A percentile compares a stretch with the other conserved stretches of the same genome.
phyloP scores from a whole-genome alignment of 129 eudicot species.

The Lactuca sativa region DNA sequence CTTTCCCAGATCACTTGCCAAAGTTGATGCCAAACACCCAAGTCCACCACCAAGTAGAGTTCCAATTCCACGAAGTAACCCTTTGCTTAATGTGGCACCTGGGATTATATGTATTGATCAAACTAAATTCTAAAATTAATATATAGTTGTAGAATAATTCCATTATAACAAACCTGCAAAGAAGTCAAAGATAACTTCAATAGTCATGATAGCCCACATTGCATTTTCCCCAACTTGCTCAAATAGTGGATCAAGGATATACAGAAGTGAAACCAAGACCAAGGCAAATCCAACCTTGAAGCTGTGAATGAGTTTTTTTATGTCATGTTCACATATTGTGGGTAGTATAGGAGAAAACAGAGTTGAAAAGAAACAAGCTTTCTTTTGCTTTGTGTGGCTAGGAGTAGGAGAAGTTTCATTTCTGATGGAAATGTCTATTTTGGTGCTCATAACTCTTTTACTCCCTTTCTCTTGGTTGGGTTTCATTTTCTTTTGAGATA shows the following conservation, averaged over 20 bases:
- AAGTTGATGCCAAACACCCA: slow-evolving; percentile 63
- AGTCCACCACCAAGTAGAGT: slow-evolving; percentile 69
- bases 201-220: slow-evolving; percentile 96
- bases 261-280: slow-evolving; percentile 70
- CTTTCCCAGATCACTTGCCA: slow-evolving; percentile 55
- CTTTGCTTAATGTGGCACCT: slow-evolving; percentile 92
- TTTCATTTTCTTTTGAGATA: slow-evolving; percentile 9
- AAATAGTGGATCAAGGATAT: slow-evolving; percentile 65
- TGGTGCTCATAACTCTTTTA: slow-evolving; percentile 34
- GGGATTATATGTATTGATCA: neutral
- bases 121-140: neutral
- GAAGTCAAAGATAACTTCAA: slow-evolving; percentile 76
- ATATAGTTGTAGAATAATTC: neutral
- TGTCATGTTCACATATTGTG: slow-evolving; percentile 13
- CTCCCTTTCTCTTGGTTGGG: slow-evolving; percentile 8
- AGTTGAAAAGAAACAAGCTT: neutral
- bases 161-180: slow-evolving; percentile 52
- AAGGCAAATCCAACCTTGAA: slow-evolving; percentile 69
- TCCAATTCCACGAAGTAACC: slow-evolving; percentile 71
- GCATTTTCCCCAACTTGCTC: slow-evolving; percentile 72
- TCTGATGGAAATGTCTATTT: slow-evolving; percentile 22
- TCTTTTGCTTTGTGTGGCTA: slow-evolving; percentile 28
- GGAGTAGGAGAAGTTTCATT: slow-evolving; percentile 21
- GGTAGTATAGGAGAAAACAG: slow-evolving; percentile 18
- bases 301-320: slow-evolving; percentile 51